These are phyloP conservation scores for Lentinus brumalis DNA, from an alignment of 768 basidiomycete species.

Conservation along the genomic window DNA sequence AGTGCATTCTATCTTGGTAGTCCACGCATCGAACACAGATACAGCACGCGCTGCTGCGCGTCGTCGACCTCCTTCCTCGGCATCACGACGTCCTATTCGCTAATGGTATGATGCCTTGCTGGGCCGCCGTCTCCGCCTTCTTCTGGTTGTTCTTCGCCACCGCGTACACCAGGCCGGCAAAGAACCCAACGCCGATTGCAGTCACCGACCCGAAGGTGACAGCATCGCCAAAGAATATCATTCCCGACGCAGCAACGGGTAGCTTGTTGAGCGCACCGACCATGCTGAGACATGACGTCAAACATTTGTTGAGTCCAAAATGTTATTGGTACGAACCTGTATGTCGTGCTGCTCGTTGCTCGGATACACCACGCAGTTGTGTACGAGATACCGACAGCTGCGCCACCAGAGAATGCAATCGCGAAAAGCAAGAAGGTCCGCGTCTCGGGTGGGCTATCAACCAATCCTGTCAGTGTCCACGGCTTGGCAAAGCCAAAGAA, in stretches of 20 bases:
- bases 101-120: slow-evolving; percentile 60
- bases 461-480: not conserved
- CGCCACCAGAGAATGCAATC: slow-evolving; percentile 96
- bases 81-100: slow-evolving; percentile 48
- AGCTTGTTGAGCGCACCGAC: slow-evolving; percentile 97
- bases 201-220: slow-evolving; percentile 88
- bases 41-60: not conserved
- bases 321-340: slow-evolving; percentile 56
- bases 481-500: not conserved
- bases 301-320: not conserved
- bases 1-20: not conserved
- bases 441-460: slow-evolving; percentile 74
- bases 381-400: slow-evolving; percentile 96
- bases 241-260: slow-evolving; percentile 97
- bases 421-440: slow-evolving; percentile 79
- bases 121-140: slow-evolving; percentile 62
- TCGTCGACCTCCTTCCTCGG: not conserved
- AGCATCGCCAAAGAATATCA: slow-evolving; percentile 94
- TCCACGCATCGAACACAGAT: not conserved
- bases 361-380: slow-evolving; percentile 99
- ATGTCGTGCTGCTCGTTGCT: slow-evolving; percentile 96
- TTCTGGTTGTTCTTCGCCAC: slow-evolving; percentile 94
- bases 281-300: slow-evolving; percentile 60
- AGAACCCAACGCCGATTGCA: slow-evolving; percentile 85
- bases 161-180: slow-evolving; percentile 90